Percentiles rank a stretch among this genome's conserved stretches.
Evolutionary conservation across 495 filamentous ascomycete species (phyloP).

Genomic region (Cenococcum geophilum): DNA sequence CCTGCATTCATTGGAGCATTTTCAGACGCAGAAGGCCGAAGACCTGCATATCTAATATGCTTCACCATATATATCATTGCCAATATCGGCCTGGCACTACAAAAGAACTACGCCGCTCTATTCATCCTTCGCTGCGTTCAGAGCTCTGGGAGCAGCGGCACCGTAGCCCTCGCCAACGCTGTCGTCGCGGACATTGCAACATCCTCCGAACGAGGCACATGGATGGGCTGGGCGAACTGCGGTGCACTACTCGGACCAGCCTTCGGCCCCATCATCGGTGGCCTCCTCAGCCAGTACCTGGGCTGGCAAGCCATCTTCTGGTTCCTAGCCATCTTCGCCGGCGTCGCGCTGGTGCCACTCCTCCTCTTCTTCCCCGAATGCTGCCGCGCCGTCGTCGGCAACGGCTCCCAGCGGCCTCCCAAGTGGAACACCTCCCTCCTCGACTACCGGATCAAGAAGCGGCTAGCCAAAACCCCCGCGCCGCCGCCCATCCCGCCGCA

Average conservation of each 20-base stretch:
- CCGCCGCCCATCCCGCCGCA: conserved; percentile 35
- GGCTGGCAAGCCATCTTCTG: conserved; percentile 37
- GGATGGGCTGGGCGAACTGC: conserved; percentile 34
- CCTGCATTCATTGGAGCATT: conserved; percentile 46
- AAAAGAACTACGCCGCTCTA: conserved; percentile 33
- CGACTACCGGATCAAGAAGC: conserved; percentile 31
- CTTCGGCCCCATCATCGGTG: conserved; percentile 35
- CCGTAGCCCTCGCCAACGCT: conserved; percentile 35
- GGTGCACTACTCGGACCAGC: conserved; percentile 30
- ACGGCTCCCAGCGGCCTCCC: conserved; percentile 40
- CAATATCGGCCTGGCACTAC: conserved; percentile 41
- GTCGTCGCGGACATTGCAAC: conserved; percentile 39
- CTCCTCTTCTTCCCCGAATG: conserved; percentile 23
- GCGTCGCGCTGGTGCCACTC: conserved; percentile 36
- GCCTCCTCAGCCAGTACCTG: conserved; percentile 33
- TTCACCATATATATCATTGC: conserved; percentile 41
- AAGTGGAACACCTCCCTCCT: conserved; percentile 40
- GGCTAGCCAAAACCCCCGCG: conserved; percentile 8
- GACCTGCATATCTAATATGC: conserved; percentile 40
- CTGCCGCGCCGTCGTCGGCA: conserved; percentile 27
- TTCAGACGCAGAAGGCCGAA: conserved; percentile 43
- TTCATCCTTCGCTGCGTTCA: conserved; percentile 33
- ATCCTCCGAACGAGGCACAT: conserved; percentile 34
- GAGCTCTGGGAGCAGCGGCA: conserved; percentile 33
- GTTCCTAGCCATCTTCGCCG: conserved; percentile 34